Evolutionary conservation across 1,139 yeast species (phyloP), one percentile per base, ranked within the genome.

Genomic region (Pichia sp.): DNA sequence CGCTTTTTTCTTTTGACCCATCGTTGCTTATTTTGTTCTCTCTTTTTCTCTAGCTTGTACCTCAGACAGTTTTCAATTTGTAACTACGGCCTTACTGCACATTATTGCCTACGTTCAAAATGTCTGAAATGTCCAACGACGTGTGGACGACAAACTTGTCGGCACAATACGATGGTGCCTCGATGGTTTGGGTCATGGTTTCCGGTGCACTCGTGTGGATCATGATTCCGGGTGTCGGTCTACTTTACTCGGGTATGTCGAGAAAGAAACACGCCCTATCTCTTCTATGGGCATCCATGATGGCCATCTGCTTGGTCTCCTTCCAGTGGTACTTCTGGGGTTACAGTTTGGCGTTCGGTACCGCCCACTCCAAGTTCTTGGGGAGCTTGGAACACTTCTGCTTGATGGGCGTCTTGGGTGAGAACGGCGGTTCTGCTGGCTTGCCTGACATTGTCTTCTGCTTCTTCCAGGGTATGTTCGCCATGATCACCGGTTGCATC

Each of bases 291-390:
- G 95, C 96, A n/a, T 85, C 96, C 4, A 75, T 92, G 69, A 90
- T 89, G 88, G 90, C 95, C 15, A 82, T 83, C 26, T 84, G 93
- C 64, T 74, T 92, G 42, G 82, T 90, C 6, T 75, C 86, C 1
- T 90, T 92, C 79, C 97, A 92, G 68, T 92, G 98, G 98, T 92
- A 90, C 72, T 90, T 90, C 75, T 90, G 97, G 97, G 98, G 98
- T 57, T 92, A 87, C 71, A 87, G 97, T 8, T 78, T 93, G 58
- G 84, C 89, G 29, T 92, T 90, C 69, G 82, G 95, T 49, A 84
- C 87, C 16, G 75, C 75, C 46, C 84, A 90, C 19, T 69, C 75
- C 47, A 41, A 46, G 8, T 86, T 90, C 70, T 76, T 90, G 62
- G 98, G 99, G 55, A 81, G 87, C 62, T 74, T 93, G 70, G 78